Percentiles rank a stretch among this genome's conserved stretches.
Evolutionary conservation across 2,329 filamentous ascomycete species (phyloP).

Genomic region (Ceratocystis variospora): DNA sequence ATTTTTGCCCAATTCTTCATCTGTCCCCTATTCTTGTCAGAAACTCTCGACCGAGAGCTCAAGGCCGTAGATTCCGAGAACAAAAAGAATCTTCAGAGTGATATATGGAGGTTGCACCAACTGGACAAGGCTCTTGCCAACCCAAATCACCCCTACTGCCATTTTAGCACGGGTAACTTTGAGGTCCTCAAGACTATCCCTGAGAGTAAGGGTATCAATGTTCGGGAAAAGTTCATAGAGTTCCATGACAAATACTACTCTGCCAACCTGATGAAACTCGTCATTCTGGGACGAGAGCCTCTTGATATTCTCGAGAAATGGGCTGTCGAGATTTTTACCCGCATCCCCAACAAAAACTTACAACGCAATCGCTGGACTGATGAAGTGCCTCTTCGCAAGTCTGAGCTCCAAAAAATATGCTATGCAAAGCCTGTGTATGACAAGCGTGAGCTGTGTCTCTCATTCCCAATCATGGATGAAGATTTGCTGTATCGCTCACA

Average conservation of each 20-base stretch:
- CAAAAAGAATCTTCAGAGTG: constrained; percentile 91
- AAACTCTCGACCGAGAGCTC: constrained; percentile 74
- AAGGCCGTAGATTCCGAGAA: constrained; percentile 89
- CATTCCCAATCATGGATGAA: constrained; percentile 76
- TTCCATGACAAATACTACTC: constrained; percentile 87
- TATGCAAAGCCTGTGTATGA: constrained; percentile 92
- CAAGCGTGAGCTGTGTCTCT: constrained; percentile 61
- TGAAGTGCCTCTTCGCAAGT: constrained; percentile 36
- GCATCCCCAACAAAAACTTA: constrained; percentile 69
- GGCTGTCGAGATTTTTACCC: constrained; percentile 71
- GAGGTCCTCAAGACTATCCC: constrained; percentile 74
- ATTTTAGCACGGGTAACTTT: constrained; percentile 83
- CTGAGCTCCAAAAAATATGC: constrained; percentile 50
- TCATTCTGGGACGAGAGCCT: constrained; percentile 67
- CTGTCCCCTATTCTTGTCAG: constrained; percentile 69
- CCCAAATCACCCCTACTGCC: constrained; percentile 72
- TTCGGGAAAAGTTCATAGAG: constrained; percentile 80
- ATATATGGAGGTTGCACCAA: constrained; percentile 76
- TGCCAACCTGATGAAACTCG: constrained; percentile 85
- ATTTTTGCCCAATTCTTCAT: constrained; percentile 93
- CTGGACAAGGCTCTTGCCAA: constrained; percentile 81
- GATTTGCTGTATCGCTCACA: constrained; percentile 65
- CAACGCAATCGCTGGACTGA: constrained; percentile 43
- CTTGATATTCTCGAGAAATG: constrained; percentile 72
- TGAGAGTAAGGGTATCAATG: constrained; percentile 64